These are phyloP conservation scores for Trifolium dubium DNA, from an alignment of 306 rosid species.

Conservation along the genomic window DNA sequence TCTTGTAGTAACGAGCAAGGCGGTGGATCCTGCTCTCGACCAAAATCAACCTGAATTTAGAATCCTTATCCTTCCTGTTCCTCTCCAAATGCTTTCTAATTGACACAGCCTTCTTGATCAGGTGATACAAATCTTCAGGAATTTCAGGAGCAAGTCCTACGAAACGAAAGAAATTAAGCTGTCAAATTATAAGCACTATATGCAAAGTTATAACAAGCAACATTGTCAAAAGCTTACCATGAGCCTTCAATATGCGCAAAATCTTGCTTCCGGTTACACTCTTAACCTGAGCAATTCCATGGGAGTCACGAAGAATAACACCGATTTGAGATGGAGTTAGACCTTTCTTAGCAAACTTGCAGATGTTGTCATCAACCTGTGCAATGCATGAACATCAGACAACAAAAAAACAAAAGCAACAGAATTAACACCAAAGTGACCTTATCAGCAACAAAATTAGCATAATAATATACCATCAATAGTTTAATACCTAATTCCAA, in stretches of 20 bases:
- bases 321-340: slow-evolving; percentile 85
- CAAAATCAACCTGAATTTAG: slow-evolving; percentile 74
- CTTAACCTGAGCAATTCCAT: slow-evolving; percentile 80
- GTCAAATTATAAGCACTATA: neutral
- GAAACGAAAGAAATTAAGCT: neutral
- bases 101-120: slow-evolving; percentile 81
- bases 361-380: slow-evolving; percentile 80
- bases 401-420: neutral
- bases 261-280: slow-evolving; percentile 80
- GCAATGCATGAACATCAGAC: slow-evolving; percentile 10
- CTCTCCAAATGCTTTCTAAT: slow-evolving; percentile 86
- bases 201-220: neutral
- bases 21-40: slow-evolving; percentile 92
- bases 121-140: slow-evolving; percentile 80
- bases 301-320: slow-evolving; percentile 86
- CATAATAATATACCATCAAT: too few relatives aligned
- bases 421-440: neutral
- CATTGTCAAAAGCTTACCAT: slow-evolving; percentile 45
- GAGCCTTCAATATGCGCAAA: slow-evolving; percentile 77
- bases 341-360: slow-evolving; percentile 92
- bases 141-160: slow-evolving; percentile 87
- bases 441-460: too few relatives aligned
- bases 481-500: too few relatives aligned
- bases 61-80: slow-evolving; percentile 81
- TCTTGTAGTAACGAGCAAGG: slow-evolving; percentile 76